Conservation (phyloP, 257 asterid species). For the Schizonepeta tenuifolia region DNA sequence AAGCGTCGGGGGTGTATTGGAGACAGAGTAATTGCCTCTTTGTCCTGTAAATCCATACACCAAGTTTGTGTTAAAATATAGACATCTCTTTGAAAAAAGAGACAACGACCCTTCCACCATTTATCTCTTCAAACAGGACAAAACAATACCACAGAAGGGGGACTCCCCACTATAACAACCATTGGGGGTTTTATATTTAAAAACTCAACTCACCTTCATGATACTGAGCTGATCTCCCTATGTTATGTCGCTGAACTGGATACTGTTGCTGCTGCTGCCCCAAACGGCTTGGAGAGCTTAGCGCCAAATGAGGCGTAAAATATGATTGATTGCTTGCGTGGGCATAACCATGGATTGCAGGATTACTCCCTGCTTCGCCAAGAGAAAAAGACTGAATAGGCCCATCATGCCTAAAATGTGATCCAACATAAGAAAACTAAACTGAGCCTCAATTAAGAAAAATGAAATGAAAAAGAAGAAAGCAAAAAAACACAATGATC, state of each 20-base stretch:
- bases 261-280: constrained; percentile 52
- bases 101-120: not conserved
- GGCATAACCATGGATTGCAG: constrained; percentile 54
- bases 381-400: constrained; percentile 51
- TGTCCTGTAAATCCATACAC: constrained; percentile 58
- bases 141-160: constrained; percentile 1
- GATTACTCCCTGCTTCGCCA: constrained; percentile 64
- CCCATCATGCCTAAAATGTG: constrained; percentile 61
- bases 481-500: not conserved
- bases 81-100: not conserved
- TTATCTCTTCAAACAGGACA: not conserved
- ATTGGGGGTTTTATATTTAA: not conserved
- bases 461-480: not conserved
- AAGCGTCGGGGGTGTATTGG: constrained; percentile 59
- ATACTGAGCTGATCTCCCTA: constrained; percentile 63
- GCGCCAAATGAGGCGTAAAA: constrained; percentile 59
- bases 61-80: constrained; percentile 2
- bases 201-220: constrained; percentile 58
- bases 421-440: too few relatives aligned
- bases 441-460: constrained; percentile 9
- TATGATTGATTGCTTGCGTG: constrained; percentile 59
- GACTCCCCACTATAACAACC: not conserved
- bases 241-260: constrained; percentile 58
- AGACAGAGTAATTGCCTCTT: constrained; percentile 60
- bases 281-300: constrained; percentile 69